Base-by-base conservation (phyloP, 495 filamentous ascomycete genomes). In the Schizothecium vesticola region DNA sequence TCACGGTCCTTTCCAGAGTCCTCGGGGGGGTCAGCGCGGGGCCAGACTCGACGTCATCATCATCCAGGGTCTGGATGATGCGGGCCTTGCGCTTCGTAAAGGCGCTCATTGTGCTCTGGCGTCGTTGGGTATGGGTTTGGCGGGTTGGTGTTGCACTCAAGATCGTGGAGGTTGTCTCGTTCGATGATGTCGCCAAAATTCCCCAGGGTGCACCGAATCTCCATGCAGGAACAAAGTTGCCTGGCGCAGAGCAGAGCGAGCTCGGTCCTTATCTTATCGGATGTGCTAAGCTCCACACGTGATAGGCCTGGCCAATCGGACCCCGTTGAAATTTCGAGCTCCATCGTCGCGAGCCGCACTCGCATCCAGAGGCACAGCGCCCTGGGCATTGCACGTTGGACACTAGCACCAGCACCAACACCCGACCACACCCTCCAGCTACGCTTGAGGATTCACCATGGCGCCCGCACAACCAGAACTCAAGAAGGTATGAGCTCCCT, bases 381-480 rank as follows among this genome's bases (percentile, higher is more conserved):
- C 31, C 16, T n/a, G 43, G 63, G n/a, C 63, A n/a, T 24, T 10
- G 19, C 23, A 19, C 21, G 36, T 29, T 29, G 23, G 23, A 26
- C 6, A 26, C 56, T n/a, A 55, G 13, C n/a, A 65, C 51, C 33
- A 43, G 7, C 33, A 43, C 28, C 28, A 29, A 9, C 28, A 29
- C 43, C 28, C 0, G 3, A 55, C 28, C 63, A 57, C 65, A 67
- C 61, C 56, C 24, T 57, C 62, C 36, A 56, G 62, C 62, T 2
- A 36, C 62, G 43, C 51, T 60, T 59, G 26, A 24, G 10, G 60
- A 64, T 67, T 77, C 81, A 91, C 85, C 70, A 99, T 99, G 96
- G 93, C 96, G 81, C 94, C 94, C 91, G 93, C 95, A 78, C 94
- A 97, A 82, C 96, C 95, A 69, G 96, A 99, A 80, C 88, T 99